These are phyloP conservation scores for Rhizopogon rudus DNA, from an alignment of 768 basidiomycete genomes.

Conservation along the genomic window DNA sequence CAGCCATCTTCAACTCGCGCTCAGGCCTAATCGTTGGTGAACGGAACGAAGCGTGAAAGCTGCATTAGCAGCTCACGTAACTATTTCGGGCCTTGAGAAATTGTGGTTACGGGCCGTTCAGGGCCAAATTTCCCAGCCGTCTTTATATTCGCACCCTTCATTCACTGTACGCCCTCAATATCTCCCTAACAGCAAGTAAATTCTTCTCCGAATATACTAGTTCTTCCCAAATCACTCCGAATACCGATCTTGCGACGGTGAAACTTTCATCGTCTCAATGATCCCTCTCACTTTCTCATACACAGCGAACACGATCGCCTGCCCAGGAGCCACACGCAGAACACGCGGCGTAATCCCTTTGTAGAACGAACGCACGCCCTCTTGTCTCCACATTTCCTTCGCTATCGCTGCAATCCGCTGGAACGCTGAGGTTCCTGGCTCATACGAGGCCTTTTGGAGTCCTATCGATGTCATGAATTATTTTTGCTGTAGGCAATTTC, in stretches of 20 bases:
- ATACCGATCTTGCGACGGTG: constrained; percentile 57
- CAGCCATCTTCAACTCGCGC: constrained; percentile 9
- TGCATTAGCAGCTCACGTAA: no score
- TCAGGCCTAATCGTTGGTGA: not conserved
- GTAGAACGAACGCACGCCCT: constrained; percentile 90
- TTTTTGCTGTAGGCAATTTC: not conserved
- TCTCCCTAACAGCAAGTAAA: not conserved
- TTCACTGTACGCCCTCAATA: not conserved
- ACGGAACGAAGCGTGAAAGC: no score
- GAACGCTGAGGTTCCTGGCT: constrained; percentile 71
- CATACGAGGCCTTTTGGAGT: constrained; percentile 77
- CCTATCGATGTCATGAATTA: constrained; percentile 37
- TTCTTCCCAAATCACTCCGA: constrained; percentile 43
- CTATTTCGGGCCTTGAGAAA: no score
- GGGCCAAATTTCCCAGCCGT: not conserved
- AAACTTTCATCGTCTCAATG: constrained; percentile 66
- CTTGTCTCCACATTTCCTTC: constrained; percentile 88
- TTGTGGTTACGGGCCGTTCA: not conserved
- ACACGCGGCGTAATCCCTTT: constrained; percentile 98
- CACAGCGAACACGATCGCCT: constrained; percentile 96
- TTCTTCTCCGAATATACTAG: not conserved
- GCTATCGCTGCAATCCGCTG: constrained; percentile 78
- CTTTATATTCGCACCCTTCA: not conserved
- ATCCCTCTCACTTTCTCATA: constrained; percentile 81
- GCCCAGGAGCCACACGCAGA: constrained; percentile 92